Base-by-base conservation (phyloP, 306 rosid genomes). In the Medicago truncatula region DNA sequence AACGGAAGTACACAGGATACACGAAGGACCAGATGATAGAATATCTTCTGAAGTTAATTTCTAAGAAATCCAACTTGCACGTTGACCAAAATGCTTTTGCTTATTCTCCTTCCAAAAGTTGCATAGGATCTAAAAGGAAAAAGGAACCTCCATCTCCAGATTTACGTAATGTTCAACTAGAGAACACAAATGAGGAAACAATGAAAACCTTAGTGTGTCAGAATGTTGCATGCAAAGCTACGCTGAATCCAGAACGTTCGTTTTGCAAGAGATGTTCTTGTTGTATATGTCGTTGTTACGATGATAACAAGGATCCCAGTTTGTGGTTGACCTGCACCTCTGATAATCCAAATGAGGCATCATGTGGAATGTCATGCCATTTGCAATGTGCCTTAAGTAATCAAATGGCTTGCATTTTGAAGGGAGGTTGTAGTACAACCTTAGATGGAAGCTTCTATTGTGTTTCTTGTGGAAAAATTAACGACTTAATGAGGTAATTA, bases 261-360 rank as follows among this genome's bases (percentile, higher is more conserved):
- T 94, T 94, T 81, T 94, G 98, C 87, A 89, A 88, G 85, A 86
- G 98, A 86, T 94, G 98, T 82, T 91, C 98, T 73, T 94, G 98
- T 75, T 94, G 93, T 69, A 81, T 91, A 70, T 94, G 98, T 69
- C 93, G 85, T 71, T 67, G 67, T 70, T 94, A 80, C 54, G 98
- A 94, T 70, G 94, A 94, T 84, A 94, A 94, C 89, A 94, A 94
- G 87, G 98, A 94, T 80, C 97, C 98, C 17, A 94, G 96, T 87
- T 78, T 91, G 68, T 94, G 98, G 98, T 82, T 94, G 83, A 87
- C 94, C 54, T 94, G 98, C 71, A 67, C 84, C 53, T 65, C 91
- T 49, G 90, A 89, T 68, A 40, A 79, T 57, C 80, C 75, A 23
- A 80, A 74, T 72, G 96, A 83, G 9, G 89, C 78, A 40, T 77